These are phyloP conservation scores for Apiotrichum sp. DNA, from an alignment of 1,284 basidiomycete species.

Conservation along the genomic window DNA sequence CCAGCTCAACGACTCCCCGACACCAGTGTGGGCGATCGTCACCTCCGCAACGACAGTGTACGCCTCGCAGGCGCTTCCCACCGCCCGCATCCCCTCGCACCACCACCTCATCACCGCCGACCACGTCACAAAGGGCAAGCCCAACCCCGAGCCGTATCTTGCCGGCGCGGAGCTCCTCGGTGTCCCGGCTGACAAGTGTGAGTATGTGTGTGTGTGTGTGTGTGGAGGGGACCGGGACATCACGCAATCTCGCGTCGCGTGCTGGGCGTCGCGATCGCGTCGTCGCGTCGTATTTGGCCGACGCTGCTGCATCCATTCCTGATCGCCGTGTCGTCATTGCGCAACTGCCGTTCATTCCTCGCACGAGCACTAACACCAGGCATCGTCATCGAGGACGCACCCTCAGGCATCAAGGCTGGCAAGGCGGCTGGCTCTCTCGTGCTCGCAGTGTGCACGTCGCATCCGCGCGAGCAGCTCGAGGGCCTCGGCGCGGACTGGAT, in stretches of 20 bases:
- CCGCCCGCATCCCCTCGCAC: constrained; percentile 57
- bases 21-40: constrained; percentile 68
- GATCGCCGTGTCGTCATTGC: background rate
- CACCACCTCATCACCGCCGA: constrained; percentile 62
- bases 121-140: constrained; percentile 69
- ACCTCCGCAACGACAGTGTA: constrained; percentile 72
- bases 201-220: constrained; percentile 7
- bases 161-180: constrained; percentile 41
- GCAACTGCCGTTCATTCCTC: background rate
- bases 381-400: constrained; percentile 79
- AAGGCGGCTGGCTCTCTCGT: constrained; percentile 66
- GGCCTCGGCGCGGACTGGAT: constrained; percentile 44
- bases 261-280: no score
- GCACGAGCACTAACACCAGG: constrained; percentile 28
- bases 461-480: constrained; percentile 58
- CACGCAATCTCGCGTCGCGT: background rate
- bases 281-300: background rate
- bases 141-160: constrained; percentile 70
- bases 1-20: constrained; percentile 62
- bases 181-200: constrained; percentile 35
- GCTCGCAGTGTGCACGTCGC: constrained; percentile 75
- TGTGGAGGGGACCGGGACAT: background rate
- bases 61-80: constrained; percentile 58
- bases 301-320: background rate
- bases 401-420: constrained; percentile 67